Evolutionary conservation across 768 basidiomycete genomes (phyloP).

Genomic region (Pilatotrama ljubarskyi): DNA sequence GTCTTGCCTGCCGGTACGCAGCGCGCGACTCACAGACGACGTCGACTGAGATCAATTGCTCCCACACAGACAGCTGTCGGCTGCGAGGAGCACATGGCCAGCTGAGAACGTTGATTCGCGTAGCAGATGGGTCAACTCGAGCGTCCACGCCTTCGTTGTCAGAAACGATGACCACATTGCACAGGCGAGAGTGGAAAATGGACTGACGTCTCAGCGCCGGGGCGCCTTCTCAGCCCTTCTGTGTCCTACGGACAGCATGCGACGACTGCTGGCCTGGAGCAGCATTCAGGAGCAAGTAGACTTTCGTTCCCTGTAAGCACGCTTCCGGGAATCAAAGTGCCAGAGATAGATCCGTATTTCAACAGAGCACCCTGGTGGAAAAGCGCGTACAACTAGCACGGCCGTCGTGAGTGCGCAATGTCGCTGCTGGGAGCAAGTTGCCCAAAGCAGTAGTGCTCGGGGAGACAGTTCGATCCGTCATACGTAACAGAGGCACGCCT

Average conservation of each 20-base stretch:
- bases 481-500: constrained; percentile 13
- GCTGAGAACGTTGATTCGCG: constrained; percentile 17
- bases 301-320: neutral
- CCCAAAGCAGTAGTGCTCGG: neutral
- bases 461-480: constrained; percentile 4
- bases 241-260: neutral
- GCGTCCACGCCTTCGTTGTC: neutral
- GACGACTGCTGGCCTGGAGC: neutral
- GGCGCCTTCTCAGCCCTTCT: neutral
- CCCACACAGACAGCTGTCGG: constrained; percentile 14
- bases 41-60: constrained; percentile 10
- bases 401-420: neutral
- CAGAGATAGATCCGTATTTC: constrained; percentile 8
- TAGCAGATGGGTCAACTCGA: neutral
- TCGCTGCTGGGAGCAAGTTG: neutral
- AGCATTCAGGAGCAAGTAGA: neutral
- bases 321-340: constrained; percentile 10
- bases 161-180: neutral
- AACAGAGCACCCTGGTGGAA: neutral
- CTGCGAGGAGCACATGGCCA: constrained; percentile 13
- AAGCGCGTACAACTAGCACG: neutral
- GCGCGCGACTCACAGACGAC: constrained; percentile 4
- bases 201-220: neutral
- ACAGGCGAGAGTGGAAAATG: neutral
- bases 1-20: constrained; percentile 4